Evolutionary conservation across 208 protist genomes (phyloP).

Genomic region (Leptomonas seymouri): DNA sequence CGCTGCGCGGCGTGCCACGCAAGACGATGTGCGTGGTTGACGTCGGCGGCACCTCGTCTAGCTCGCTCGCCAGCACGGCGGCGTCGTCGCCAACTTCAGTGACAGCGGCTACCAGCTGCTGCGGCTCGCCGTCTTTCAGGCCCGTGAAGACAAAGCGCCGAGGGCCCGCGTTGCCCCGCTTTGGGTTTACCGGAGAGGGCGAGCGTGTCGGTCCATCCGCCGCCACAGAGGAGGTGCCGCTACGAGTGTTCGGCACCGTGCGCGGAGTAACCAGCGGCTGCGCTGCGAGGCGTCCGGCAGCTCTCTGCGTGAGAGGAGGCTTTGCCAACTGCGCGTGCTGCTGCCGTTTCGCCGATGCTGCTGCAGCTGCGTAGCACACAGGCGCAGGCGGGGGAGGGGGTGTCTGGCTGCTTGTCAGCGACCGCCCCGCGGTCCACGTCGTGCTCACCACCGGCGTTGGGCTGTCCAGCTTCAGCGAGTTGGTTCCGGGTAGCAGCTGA

Average conservation of each 20-base stretch:
- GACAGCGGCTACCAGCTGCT: constrained; percentile 45
- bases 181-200: constrained; percentile 82
- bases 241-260: constrained; percentile 38
- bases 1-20: constrained; percentile 75
- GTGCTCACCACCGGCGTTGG: constrained; percentile 30
- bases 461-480: constrained; percentile 38
- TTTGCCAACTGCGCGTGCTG: constrained; percentile 13
- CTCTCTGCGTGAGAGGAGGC: constrained; percentile 16
- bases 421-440: constrained; percentile 29
- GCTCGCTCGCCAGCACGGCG: constrained; percentile 48
- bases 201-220: constrained; percentile 71
- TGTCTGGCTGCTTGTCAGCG: constrained; percentile 29
- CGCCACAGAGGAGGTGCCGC: constrained; percentile 59
- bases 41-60: constrained; percentile 64
- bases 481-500: constrained; percentile 19
- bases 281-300: constrained; percentile 32
- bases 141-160: constrained; percentile 82
- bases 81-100: constrained; percentile 51
- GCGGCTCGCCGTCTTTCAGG: constrained; percentile 58
- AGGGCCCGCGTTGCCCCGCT: constrained; percentile 51
- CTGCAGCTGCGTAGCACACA: background rate
- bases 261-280: background rate
- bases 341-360: background rate
- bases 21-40: constrained; percentile 78
- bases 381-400: constrained; percentile 7